These are phyloP conservation scores for Fusarium pseudograminearum DNA, from an alignment of 2,329 filamentous ascomycete genomes.

Conservation along the genomic window DNA sequence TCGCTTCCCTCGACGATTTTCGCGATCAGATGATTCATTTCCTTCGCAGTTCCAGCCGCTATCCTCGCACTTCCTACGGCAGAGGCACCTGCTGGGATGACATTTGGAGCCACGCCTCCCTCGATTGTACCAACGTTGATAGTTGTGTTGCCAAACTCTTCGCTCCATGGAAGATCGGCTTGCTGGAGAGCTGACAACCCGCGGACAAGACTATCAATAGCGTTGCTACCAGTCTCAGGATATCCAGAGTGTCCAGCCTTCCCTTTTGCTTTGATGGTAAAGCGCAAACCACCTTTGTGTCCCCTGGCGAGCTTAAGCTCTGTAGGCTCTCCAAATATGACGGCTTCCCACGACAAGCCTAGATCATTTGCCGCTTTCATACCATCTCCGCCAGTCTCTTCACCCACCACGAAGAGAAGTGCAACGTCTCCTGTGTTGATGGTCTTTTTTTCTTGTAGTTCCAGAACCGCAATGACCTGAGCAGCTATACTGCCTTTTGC, in stretches of 20 bases:
- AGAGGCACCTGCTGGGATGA: constrained; percentile 6
- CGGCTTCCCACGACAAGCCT: constrained; percentile 7
- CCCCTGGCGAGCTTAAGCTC: constrained; percentile 12
- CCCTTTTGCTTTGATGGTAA: neutral
- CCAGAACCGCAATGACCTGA: neutral
- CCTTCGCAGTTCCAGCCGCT: constrained; percentile 1
- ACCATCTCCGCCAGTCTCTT: neutral
- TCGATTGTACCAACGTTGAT: constrained; percentile 7
- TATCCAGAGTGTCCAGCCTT: constrained; percentile 16
- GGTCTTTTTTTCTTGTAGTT: accelerated
- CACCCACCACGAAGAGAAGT: neutral
- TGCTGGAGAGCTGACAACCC: neutral
- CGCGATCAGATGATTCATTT: neutral
- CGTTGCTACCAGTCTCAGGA: constrained; percentile 9
- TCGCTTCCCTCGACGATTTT: neutral
- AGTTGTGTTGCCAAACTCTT: constrained; percentile 4
- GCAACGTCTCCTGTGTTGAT: neutral
- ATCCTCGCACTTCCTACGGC: neutral
- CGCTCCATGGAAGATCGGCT: neutral
- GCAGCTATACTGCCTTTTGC: constrained; percentile 8
- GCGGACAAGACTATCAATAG: constrained; percentile 13
- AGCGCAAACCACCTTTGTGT: constrained; percentile 1
- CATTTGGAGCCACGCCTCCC: constrained; percentile 8
- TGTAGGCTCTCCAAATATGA: constrained; percentile 13
- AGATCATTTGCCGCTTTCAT: constrained; percentile 9